Conservation (phyloP, 129 eudicot genomes). For the Gnaphalium uliginosum region DNA sequence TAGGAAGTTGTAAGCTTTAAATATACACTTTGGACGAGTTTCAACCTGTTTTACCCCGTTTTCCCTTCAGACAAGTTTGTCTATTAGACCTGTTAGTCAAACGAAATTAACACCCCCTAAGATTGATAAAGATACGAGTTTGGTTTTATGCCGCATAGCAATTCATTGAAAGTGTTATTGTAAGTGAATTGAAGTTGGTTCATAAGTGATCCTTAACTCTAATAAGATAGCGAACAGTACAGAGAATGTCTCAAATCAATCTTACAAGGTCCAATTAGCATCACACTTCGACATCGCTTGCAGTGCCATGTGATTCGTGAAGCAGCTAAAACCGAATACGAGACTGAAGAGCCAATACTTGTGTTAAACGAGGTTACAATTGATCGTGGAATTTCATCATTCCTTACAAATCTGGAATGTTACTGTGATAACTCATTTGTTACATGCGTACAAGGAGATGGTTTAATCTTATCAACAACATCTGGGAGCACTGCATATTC, state of each 20-base stretch:
- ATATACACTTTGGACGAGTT: neutral
- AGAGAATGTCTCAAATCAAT: conserved; percentile 70
- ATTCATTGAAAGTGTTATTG: neutral
- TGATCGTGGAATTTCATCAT: conserved; percentile 95
- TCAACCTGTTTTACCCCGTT: neutral
- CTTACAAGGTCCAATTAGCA: conserved; percentile 79
- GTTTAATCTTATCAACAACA: conserved; percentile 84
- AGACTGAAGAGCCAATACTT: conserved; percentile 73
- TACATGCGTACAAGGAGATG: conserved; percentile 96
- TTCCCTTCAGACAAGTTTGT: neutral
- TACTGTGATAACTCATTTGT: conserved; percentile 85
- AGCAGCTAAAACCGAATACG: conserved; percentile 64
- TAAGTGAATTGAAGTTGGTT: conserved; percentile 9
- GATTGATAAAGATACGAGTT: neutral
- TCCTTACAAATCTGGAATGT: conserved; percentile 93
- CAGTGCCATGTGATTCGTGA: conserved; percentile 88
- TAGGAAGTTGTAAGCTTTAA: conserved; percentile 13
- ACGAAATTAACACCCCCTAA: neutral
- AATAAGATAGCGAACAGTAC: conserved; percentile 77
- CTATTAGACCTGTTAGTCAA: neutral
- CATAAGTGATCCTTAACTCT: conserved; percentile 43
- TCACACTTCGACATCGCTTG: conserved; percentile 80
- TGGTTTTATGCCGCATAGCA: neutral
- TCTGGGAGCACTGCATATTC: conserved; percentile 99
- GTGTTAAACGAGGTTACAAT: conserved; percentile 95